Evolutionary conservation across 495 filamentous ascomycete genomes (phyloP).

Genomic region (Penicillium antarcticum): DNA sequence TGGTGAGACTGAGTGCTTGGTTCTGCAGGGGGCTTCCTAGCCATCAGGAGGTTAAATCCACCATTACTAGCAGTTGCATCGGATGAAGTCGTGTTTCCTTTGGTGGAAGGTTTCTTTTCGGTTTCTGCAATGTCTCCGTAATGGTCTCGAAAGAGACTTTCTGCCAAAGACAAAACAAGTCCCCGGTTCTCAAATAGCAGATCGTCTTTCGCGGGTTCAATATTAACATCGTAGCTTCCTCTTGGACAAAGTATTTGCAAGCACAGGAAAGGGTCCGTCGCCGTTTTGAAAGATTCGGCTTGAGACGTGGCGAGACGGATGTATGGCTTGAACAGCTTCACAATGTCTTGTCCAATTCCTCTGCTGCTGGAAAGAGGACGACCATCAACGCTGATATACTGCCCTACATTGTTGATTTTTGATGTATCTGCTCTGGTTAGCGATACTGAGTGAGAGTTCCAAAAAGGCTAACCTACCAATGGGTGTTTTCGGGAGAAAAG

Average conservation of each 20-base stretch:
- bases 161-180: slow-evolving; percentile 47
- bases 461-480: slow-evolving; percentile 29
- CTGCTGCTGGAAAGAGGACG: slow-evolving; percentile 64
- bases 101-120: background rate
- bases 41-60: slow-evolving; percentile 25
- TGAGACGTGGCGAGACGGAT: slow-evolving; percentile 38
- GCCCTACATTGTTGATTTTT: slow-evolving; percentile 55
- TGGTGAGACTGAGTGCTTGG: background rate
- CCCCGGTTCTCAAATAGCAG: slow-evolving; percentile 69
- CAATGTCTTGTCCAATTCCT: slow-evolving; percentile 65
- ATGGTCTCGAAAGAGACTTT: slow-evolving; percentile 49
- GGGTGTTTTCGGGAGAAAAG: slow-evolving; percentile 55
- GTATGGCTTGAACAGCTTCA: slow-evolving; percentile 56
- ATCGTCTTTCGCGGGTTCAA: slow-evolving; percentile 90
- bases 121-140: slow-evolving; percentile 48
- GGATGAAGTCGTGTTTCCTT: slow-evolving; percentile 4
- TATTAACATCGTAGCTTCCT: slow-evolving; percentile 79
- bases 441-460: background rate
- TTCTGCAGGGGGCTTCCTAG: slow-evolving; percentile 7
- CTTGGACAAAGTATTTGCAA: slow-evolving; percentile 69
- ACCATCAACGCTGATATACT: slow-evolving; percentile 74
- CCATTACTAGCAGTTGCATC: background rate
- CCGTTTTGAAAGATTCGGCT: slow-evolving; percentile 10
- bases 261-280: slow-evolving; percentile 67
- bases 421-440: slow-evolving; percentile 37